These are phyloP conservation scores for Ailanthus altissimus DNA, from an alignment of 345 rosid species.

Conservation along the genomic window DNA sequence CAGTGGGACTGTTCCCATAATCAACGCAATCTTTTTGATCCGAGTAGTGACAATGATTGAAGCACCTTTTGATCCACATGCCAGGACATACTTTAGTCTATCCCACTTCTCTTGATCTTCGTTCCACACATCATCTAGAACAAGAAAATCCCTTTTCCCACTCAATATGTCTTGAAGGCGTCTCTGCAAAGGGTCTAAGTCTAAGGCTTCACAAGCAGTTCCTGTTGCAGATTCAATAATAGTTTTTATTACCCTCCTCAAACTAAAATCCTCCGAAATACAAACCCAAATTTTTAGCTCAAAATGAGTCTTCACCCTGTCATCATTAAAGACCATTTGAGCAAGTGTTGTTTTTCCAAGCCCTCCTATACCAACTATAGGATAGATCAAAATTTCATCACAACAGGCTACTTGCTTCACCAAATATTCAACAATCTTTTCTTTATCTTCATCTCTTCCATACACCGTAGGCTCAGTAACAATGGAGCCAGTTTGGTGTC, in stretches of 20 bases:
- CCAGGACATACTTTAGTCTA: neutral
- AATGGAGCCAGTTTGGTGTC: slow-evolving; percentile 16
- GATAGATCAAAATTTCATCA: slow-evolving; percentile 2
- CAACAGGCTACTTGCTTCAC: neutral
- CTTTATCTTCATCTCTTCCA: slow-evolving; percentile 12
- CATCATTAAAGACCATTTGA: slow-evolving; percentile 13
- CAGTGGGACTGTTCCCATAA: neutral
- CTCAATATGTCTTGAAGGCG: neutral
- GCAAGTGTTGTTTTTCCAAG: slow-evolving; percentile 20
- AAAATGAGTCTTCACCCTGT: neutral
- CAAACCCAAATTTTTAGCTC: slow-evolving; percentile 16
- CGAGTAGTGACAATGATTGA: slow-evolving; percentile 13
- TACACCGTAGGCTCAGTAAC: slow-evolving; percentile 15
- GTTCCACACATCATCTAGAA: slow-evolving; percentile 23
- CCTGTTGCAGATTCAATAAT: neutral
- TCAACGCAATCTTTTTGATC: neutral
- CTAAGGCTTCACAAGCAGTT: neutral
- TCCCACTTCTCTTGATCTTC: slow-evolving; percentile 20
- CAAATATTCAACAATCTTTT: neutral
- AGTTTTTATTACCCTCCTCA: neutral
- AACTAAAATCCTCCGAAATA: slow-evolving; percentile 15
- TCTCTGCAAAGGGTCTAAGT: slow-evolving; percentile 5
- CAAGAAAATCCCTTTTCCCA: slow-evolving; percentile 7
- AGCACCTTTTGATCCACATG: slow-evolving; percentile 7
- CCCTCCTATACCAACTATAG: slow-evolving; percentile 12